Evolutionary conservation across 2,329 filamentous ascomycete species (phyloP), one percentile per base, ranked within the genome.

Genomic region (Penicillium sp.): DNA sequence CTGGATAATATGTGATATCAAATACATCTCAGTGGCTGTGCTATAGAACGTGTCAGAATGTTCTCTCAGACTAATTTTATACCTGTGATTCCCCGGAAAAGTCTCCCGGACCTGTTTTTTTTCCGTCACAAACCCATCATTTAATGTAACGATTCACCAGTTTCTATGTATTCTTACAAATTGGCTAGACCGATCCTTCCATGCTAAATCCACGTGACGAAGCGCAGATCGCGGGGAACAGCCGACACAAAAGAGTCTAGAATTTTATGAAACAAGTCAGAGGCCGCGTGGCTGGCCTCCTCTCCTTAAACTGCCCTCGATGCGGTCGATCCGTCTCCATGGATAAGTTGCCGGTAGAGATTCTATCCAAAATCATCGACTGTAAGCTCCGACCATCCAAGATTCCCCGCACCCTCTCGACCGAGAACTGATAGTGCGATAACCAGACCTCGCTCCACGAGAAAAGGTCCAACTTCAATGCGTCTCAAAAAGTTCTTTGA

Each of bases 381-480:
- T 84, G 85, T 88, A 76, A 77, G 84, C 55, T 37, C 56, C 56
- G 48, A 55, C 53, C 45, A 6, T 30, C 28, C 28, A 30, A 31
- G 5, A 9, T 64, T 51, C 54, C 63, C 64, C 59, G 67, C 63
- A 61, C 44, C 49, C 49, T 38, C 48, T 30, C 36, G 48, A 41
- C 57, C 54, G 61, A 56, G 55, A 65, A 48, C 66, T 62, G 58
- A 66, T 61, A 41, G 57, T 17, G 19, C 37, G 19, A 61, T 49
- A 35, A 54, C 50, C 55, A 89, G 86, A 81, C 67, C 82, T 91
- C 59, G 78, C 84, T n/a, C 80, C 85, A 16, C 67, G 70, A 40
- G 84, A 91, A 60, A 81, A 92, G 57, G 83, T 88, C 55, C 80
- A 74, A 53, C 77, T 93, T 33, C 90, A 92, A 73, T 80, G 83